Percentiles rank a stretch among this genome's conserved stretches.
Conservation (phyloP, 2,329 filamentous ascomycete species). For the Arachnomyces sp. region DNA sequence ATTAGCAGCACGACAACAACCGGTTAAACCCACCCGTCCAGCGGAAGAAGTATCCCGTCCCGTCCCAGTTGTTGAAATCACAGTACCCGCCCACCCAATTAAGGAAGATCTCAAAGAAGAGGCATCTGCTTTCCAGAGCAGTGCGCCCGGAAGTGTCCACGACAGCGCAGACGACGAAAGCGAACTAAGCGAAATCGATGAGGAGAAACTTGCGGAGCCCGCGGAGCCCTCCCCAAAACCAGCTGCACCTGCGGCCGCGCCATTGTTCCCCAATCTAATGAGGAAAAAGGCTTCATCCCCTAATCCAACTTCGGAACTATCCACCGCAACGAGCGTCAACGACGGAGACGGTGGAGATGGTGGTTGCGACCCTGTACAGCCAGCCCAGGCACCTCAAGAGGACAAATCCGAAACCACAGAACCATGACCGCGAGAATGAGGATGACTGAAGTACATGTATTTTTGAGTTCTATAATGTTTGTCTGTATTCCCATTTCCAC, state of each 20-base stretch:
- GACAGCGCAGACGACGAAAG: constrained; percentile 62
- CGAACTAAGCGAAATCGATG: constrained; percentile 57
- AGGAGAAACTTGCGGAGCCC: constrained; percentile 29
- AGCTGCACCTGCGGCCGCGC: neutral
- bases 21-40: constrained; percentile 5
- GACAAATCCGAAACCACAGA: constrained; percentile 6
- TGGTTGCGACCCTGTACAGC: constrained; percentile 8
- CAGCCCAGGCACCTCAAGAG: constrained; percentile 7
- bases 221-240: neutral
- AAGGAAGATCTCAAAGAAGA: constrained; percentile 39
- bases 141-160: constrained; percentile 52
- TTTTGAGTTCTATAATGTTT: no score
- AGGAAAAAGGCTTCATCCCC: constrained; percentile 8
- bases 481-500: no score
- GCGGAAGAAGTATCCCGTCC: constrained; percentile 3
- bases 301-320: constrained; percentile 12
- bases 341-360: constrained; percentile 7
- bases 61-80: constrained; percentile 18
- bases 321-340: constrained; percentile 10
- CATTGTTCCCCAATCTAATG: constrained; percentile 10
- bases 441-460: neutral
- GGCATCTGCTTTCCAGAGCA: constrained; percentile 37
- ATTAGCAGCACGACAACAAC: constrained; percentile 6
- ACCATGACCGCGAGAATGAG: neutral
- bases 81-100: constrained; percentile 39